These are phyloP conservation scores for Myxozyma vanderwaltii DNA, from an alignment of 805 yeast genomes.

Conservation along the genomic window DNA sequence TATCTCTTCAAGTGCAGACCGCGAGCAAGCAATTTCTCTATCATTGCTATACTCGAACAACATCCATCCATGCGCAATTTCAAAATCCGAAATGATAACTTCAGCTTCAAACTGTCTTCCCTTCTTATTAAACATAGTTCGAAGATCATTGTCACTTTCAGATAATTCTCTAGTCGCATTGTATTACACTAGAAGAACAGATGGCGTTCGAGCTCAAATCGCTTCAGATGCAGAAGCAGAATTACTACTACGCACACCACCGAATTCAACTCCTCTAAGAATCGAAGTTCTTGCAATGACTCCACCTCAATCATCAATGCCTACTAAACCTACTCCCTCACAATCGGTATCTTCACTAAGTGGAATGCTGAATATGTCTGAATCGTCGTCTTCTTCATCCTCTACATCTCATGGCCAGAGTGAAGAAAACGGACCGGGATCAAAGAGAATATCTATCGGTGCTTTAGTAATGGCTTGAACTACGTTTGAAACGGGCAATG, in stretches of 20 bases:
- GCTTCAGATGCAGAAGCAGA: constrained; percentile 23
- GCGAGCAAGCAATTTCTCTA: neutral
- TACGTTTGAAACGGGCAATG: neutral
- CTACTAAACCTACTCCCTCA: neutral
- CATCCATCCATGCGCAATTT: constrained; percentile 6
- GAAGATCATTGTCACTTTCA: constrained; percentile 11
- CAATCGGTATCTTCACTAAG: neutral
- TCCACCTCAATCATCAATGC: neutral
- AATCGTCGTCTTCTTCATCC: constrained; percentile 7
- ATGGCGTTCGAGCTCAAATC: constrained; percentile 15
- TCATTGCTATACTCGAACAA: neutral
- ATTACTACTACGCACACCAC: constrained; percentile 3
- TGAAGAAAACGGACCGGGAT: neutral
- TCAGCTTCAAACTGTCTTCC: constrained; percentile 14
- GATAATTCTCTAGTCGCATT: constrained; percentile 19
- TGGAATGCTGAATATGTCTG: neutral
- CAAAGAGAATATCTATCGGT: constrained; percentile 20
- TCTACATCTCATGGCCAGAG: constrained; percentile 1
- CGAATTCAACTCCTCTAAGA: neutral
- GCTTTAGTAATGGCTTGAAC: constrained; percentile 14
- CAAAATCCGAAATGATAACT: constrained; percentile 1
- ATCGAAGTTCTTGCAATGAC: constrained; percentile 20
- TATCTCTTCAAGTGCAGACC: neutral
- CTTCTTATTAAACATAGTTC: constrained; percentile 18
- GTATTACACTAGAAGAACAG: constrained; percentile 9